Conservation (phyloP, 352 stramenopile genomes). For the Lagenidium giganteum region DNA sequence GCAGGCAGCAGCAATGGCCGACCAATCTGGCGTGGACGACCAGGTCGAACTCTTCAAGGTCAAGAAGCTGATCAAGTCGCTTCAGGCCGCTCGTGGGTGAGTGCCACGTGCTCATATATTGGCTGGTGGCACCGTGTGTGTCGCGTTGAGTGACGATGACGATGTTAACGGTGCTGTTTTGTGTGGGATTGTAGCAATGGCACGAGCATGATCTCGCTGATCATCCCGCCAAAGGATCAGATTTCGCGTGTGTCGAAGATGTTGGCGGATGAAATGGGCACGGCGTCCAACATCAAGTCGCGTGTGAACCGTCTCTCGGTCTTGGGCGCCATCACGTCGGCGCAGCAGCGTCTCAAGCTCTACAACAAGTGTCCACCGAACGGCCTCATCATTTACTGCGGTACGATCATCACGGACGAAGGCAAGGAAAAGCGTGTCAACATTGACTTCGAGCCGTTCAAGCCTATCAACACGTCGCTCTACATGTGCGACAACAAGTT, state of each 20-base stretch:
- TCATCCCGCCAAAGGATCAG: constrained; percentile 98
- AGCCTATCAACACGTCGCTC: constrained; percentile 99
- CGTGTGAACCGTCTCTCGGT: constrained; percentile 98
- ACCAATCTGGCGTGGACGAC: constrained; percentile 85
- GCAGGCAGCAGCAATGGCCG: too few species aligned
- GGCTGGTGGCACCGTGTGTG: constrained; percentile 3
- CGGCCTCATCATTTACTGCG: constrained; percentile 99
- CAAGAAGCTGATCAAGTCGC: constrained; percentile 99
- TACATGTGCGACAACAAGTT: constrained; percentile 99
- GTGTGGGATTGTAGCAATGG: constrained; percentile 82
- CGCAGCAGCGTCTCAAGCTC: constrained; percentile 98
- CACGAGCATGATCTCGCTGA: constrained; percentile 99
- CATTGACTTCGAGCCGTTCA: constrained; percentile 99
- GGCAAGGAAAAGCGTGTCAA: constrained; percentile 99
- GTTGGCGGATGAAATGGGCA: constrained; percentile 99
- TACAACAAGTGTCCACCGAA: constrained; percentile 97
- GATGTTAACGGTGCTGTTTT: too few species aligned
- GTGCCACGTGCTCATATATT: constrained; percentile 16
- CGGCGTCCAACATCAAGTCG: constrained; percentile 99
- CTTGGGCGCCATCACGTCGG: constrained; percentile 98
- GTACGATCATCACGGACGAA: constrained; percentile 99
- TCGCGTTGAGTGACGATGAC: constrained; percentile 1
- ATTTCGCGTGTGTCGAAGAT: constrained; percentile 98
- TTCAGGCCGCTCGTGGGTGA: constrained; percentile 82
- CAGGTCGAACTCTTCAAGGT: constrained; percentile 99